These are phyloP conservation scores for Mucor indicus DNA, from an alignment of 371 early-diverging fungal species.

Conservation along the genomic window DNA sequence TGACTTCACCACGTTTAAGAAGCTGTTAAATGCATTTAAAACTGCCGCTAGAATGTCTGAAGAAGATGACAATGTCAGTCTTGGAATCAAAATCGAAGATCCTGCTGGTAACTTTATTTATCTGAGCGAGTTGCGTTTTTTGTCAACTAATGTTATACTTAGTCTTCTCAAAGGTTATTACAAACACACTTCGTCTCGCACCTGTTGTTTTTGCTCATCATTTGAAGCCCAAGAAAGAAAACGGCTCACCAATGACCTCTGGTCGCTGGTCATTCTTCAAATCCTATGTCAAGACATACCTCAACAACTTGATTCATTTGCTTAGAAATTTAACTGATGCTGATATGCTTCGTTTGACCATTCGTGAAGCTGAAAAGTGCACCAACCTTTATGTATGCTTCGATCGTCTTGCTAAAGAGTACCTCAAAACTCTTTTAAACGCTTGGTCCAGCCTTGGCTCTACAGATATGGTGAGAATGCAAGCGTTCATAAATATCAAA, in stretches of 20 bases:
- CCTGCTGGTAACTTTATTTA: slow-evolving; percentile 37
- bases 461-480: slow-evolving; percentile 70
- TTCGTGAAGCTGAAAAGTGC: slow-evolving; percentile 75
- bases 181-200: slow-evolving; percentile 54
- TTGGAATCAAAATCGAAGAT: slow-evolving; percentile 67
- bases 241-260: slow-evolving; percentile 42
- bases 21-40: slow-evolving; percentile 78
- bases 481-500: slow-evolving; percentile 79
- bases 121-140: too few relatives aligned
- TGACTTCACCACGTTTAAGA: slow-evolving; percentile 48
- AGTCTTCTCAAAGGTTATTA: slow-evolving; percentile 81
- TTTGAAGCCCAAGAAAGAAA: slow-evolving; percentile 44
- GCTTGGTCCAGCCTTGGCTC: slow-evolving; percentile 57
- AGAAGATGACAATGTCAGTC: slow-evolving; percentile 47
- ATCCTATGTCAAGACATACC: slow-evolving; percentile 76
- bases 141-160: slow-evolving; percentile 3
- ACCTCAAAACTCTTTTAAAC: slow-evolving; percentile 61
- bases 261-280: slow-evolving; percentile 71
- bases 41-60: slow-evolving; percentile 80
- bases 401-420: slow-evolving; percentile 74
- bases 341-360: slow-evolving; percentile 76
- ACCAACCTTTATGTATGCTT: slow-evolving; percentile 79
- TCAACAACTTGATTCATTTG: slow-evolving; percentile 67
- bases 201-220: slow-evolving; percentile 59
- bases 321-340: slow-evolving; percentile 76